These are phyloP conservation scores for Penicillium sp. DNA, from an alignment of 2,329 filamentous ascomycete genomes.

Conservation along the genomic window DNA sequence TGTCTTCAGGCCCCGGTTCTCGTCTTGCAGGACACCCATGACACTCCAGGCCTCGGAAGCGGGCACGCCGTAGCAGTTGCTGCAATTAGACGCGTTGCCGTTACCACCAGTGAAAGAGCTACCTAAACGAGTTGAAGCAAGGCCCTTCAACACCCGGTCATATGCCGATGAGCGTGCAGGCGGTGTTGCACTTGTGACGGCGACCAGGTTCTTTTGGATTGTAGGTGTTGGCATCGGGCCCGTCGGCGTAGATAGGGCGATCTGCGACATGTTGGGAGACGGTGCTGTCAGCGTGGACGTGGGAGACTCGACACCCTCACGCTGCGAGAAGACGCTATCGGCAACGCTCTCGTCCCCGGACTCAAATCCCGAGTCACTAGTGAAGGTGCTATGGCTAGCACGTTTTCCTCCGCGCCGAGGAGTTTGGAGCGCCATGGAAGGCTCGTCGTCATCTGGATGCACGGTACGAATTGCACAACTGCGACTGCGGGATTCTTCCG, in stretches of 20 bases:
- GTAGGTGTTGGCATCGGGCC: constrained; percentile 26
- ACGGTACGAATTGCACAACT: constrained; percentile 27
- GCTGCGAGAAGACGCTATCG: constrained; percentile 41
- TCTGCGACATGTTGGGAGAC: constrained; percentile 32
- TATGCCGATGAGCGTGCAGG: constrained; percentile 30
- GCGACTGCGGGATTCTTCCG: constrained; percentile 33
- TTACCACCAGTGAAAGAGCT: constrained; percentile 24
- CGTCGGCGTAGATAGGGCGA: constrained; percentile 25
- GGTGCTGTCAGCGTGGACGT: constrained; percentile 30
- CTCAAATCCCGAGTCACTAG: constrained; percentile 52
- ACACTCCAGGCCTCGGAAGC: constrained; percentile 47
- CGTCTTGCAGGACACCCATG: constrained; percentile 45
- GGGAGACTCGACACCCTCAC: constrained; percentile 29
- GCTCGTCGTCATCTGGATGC: constrained; percentile 27
- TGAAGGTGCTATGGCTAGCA: constrained; percentile 35
- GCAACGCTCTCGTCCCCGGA: constrained; percentile 48
- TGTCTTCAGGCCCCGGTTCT: constrained; percentile 47
- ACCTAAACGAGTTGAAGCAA: constrained; percentile 28
- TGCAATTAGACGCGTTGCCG: constrained; percentile 29
- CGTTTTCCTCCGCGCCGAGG: constrained; percentile 31
- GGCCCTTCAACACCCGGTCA: constrained; percentile 39
- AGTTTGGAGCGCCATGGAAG: constrained; percentile 30
- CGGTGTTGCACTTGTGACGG: constrained; percentile 15
- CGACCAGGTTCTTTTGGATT: constrained; percentile 25
- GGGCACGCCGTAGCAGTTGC: constrained; percentile 35